Evolutionary conservation across 1,139 yeast species (phyloP).

Genomic region (Hansenula sp.): DNA sequence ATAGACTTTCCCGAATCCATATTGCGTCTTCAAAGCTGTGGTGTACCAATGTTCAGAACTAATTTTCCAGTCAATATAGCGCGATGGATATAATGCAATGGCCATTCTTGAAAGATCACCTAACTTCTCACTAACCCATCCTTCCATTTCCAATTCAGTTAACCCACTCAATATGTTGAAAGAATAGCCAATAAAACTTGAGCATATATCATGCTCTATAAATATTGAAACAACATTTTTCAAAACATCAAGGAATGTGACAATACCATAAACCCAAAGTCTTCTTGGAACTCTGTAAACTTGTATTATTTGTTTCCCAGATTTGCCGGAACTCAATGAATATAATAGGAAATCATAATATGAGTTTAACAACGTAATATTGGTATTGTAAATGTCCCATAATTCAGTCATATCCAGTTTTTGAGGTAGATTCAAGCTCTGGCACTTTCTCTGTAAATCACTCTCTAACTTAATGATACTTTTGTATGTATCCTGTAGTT

Average conservation of each 20-base stretch:
- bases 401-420: slow-evolving; percentile 53
- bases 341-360: slow-evolving; percentile 69
- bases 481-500: slow-evolving; percentile 70
- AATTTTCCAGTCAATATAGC: slow-evolving; percentile 76
- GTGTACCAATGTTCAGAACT: slow-evolving; percentile 79
- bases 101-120: slow-evolving; percentile 84
- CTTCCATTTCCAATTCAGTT: slow-evolving; percentile 48
- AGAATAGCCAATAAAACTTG: slow-evolving; percentile 36
- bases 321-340: slow-evolving; percentile 68
- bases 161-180: slow-evolving; percentile 32
- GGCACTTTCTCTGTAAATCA: slow-evolving; percentile 63
- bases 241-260: slow-evolving; percentile 73
- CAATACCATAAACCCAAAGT: slow-evolving; percentile 82
- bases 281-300: slow-evolving; percentile 73
- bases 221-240: slow-evolving; percentile 63
- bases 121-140: slow-evolving; percentile 76
- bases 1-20: slow-evolving; percentile 77
- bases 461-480: slow-evolving; percentile 65
- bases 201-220: slow-evolving; percentile 38
- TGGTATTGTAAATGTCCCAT: slow-evolving; percentile 70
- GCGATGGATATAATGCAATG: slow-evolving; percentile 71
- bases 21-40: slow-evolving; percentile 62
- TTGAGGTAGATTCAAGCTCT: slow-evolving; percentile 45
- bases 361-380: slow-evolving; percentile 60
- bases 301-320: slow-evolving; percentile 72